These are phyloP conservation scores for Cladophialophora carrionii DNA, from an alignment of 2,329 filamentous ascomycete species.

Conservation along the genomic window DNA sequence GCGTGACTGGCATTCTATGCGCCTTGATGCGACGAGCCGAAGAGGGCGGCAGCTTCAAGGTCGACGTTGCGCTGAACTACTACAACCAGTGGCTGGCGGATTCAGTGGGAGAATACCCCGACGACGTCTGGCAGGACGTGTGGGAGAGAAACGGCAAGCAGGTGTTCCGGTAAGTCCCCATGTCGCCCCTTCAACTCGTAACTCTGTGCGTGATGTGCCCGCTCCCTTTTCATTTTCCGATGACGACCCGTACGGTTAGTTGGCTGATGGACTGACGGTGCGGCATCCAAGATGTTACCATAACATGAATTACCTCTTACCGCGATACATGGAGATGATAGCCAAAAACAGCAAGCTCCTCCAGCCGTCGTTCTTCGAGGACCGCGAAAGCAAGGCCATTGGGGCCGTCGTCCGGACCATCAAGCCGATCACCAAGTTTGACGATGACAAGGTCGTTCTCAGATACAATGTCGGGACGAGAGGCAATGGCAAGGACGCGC, in stretches of 20 bases:
- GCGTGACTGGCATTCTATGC: constrained; percentile 66
- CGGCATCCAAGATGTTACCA: constrained; percentile 44
- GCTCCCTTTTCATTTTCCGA: background rate
- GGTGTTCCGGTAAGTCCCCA: constrained; percentile 52
- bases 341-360: constrained; percentile 51
- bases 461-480: constrained; percentile 56
- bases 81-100: constrained; percentile 51
- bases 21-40: constrained; percentile 67
- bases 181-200: background rate
- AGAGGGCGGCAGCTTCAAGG: constrained; percentile 48
- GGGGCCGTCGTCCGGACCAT: constrained; percentile 47
- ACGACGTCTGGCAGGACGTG: constrained; percentile 54
- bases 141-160: constrained; percentile 52
- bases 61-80: constrained; percentile 39
- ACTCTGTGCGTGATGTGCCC: background rate
- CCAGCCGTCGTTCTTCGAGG: constrained; percentile 55
- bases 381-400: constrained; percentile 45
- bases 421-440: constrained; percentile 52
- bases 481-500: constrained; percentile 55
- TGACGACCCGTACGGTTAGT: background rate
- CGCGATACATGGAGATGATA: constrained; percentile 49
- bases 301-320: constrained; percentile 51
- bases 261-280: background rate
- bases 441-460: constrained; percentile 45
- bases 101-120: constrained; percentile 47